These are phyloP conservation scores for Chlorella sp. DNA, from an alignment of 139 green algal genomes.

Conservation along the genomic window DNA sequence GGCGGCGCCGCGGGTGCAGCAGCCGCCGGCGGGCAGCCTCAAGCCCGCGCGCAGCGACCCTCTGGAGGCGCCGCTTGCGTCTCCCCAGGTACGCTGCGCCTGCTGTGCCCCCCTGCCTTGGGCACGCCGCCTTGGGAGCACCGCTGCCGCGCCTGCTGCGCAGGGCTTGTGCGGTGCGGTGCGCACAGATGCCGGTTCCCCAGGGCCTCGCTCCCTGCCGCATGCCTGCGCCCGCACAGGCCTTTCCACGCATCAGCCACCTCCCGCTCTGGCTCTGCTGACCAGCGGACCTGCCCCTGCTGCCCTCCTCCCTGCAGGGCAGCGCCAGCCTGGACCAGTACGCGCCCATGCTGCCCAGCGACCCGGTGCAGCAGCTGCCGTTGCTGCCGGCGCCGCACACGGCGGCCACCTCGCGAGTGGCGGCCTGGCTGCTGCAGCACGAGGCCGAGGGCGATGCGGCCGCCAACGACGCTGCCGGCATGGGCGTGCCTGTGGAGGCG, in stretches of 20 bases:
- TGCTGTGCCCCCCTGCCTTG: no score
- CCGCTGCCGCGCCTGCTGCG: no score
- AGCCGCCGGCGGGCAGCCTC: no score
- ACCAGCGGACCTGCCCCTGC: not conserved
- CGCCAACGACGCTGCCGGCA: not conserved
- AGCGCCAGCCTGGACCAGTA: slow-evolving; percentile 26
- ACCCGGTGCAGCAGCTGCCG: slow-evolving; percentile 23
- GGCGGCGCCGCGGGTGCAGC: no score
- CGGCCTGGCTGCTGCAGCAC: slow-evolving; percentile 20
- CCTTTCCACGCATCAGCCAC: not conserved
- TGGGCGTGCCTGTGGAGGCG: not conserved
- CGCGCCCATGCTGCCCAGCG: slow-evolving; percentile 6
- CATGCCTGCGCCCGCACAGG: not conserved
- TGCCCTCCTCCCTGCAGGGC: not conserved
- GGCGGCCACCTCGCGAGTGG: not conserved
- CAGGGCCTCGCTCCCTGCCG: not conserved
- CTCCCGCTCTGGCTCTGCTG: not conserved
- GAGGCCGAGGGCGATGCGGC: no score
- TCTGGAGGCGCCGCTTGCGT: no score
- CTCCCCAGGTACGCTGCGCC: no score
- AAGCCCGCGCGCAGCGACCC: no score
- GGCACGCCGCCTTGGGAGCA: no score
- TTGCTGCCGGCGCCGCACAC: slow-evolving; percentile 11
- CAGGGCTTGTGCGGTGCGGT: no score
- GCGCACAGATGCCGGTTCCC: no score